A percentile compares a stretch with the other conserved stretches of the same genome.
Evolutionary conservation across 2,329 filamentous ascomycete species (phyloP).

Genomic region (Ophioceras dolichostomum): DNA sequence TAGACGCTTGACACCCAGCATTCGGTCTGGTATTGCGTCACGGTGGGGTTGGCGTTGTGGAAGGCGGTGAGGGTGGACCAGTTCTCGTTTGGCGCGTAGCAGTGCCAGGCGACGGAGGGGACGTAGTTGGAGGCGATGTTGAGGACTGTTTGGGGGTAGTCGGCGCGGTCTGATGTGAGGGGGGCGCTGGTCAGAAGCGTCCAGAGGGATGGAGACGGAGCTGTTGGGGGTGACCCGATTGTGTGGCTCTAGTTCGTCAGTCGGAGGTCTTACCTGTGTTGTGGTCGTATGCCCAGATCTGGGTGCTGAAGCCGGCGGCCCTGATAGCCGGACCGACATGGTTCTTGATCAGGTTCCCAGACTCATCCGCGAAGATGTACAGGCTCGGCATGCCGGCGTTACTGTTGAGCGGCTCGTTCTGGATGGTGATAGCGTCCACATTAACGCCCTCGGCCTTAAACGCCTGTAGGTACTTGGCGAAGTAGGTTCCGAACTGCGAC

Average conservation of each 20-base stretch:
- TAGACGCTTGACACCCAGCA: conserved; percentile 25
- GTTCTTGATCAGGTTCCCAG: conserved; percentile 21
- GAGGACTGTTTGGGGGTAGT: conserved; percentile 25
- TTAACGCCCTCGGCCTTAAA: conserved; percentile 20
- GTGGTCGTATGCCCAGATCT: conserved; percentile 33
- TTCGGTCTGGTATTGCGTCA: conserved; percentile 34
- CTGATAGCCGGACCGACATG: conserved; percentile 24
- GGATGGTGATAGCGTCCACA: conserved; percentile 28
- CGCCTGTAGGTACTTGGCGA: conserved; percentile 28
- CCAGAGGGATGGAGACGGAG: conserved; percentile 18
- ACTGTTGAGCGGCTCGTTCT: conserved; percentile 30
- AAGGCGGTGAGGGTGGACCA: conserved; percentile 25
- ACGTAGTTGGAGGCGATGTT: conserved; percentile 18
- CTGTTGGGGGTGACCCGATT: no score
- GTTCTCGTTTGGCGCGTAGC: conserved; percentile 22
- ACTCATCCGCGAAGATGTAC: conserved; percentile 24
- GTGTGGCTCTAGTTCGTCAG: neutral
- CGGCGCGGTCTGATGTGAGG: conserved; percentile 12
- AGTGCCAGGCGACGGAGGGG: conserved; percentile 26
- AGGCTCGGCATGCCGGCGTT: conserved; percentile 23
- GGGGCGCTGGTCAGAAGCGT: neutral
- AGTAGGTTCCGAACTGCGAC: conserved; percentile 21
- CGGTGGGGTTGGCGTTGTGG: conserved; percentile 23
- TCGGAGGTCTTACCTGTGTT: conserved; percentile 16
- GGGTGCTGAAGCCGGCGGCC: conserved; percentile 23